Conservation (phyloP, 345 rosid species). For the Angophora floribunda region DNA sequence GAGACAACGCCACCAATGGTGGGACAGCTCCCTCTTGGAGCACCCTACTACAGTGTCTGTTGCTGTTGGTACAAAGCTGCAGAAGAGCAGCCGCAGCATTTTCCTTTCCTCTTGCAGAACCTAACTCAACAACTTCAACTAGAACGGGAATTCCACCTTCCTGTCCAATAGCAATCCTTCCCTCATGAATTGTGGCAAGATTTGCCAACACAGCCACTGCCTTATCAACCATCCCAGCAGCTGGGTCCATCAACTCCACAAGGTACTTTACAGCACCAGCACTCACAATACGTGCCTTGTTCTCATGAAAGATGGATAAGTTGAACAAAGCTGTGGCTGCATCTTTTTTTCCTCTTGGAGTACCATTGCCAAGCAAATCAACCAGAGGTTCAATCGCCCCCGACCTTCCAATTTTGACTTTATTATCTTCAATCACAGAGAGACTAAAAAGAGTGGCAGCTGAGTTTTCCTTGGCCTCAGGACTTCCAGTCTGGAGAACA, state of each 20-base stretch:
- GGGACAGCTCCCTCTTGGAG: constrained; percentile 96
- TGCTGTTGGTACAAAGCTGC: constrained; percentile 61
- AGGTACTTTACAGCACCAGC: constrained; percentile 89
- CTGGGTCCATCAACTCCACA: constrained; percentile 86
- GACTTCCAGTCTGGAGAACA: constrained; percentile 70
- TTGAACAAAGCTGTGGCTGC: constrained; percentile 90
- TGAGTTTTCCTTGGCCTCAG: constrained; percentile 81
- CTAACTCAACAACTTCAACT: constrained; percentile 95
- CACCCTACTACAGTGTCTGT: constrained; percentile 48
- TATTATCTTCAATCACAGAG: constrained; percentile 76
- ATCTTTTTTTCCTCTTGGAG: constrained; percentile 83
- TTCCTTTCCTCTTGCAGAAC: constrained; percentile 89
- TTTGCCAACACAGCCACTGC: constrained; percentile 88
- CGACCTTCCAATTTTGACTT: constrained; percentile 68
- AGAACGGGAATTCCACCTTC: constrained; percentile 71
- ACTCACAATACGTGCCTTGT: constrained; percentile 66
- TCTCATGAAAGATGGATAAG: constrained; percentile 72
- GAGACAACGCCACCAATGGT: constrained; percentile 81
- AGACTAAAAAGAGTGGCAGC: constrained; percentile 90
- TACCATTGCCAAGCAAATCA: constrained; percentile 70
- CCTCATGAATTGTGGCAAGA: constrained; percentile 79
- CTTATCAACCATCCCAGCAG: constrained; percentile 90
- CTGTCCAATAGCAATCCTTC: constrained; percentile 70
- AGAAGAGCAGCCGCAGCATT: constrained; percentile 91
- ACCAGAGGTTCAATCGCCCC: constrained; percentile 88